Evolutionary conservation across 1,284 basidiomycete genomes (phyloP), one percentile per base, ranked within the genome.

Genomic region (Rhodotorula sp.): DNA sequence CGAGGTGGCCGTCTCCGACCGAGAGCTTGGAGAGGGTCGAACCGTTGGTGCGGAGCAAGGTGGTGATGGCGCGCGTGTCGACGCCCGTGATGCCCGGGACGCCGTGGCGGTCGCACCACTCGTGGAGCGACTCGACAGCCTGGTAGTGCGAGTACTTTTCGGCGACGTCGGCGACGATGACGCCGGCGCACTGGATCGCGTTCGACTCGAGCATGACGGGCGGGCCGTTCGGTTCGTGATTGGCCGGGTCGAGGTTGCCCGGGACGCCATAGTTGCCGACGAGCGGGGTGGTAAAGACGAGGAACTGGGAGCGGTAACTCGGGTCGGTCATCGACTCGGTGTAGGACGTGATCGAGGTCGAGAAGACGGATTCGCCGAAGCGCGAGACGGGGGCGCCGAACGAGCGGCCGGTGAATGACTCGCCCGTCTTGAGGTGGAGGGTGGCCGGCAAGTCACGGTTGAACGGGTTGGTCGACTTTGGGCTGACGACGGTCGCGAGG

Each of bases 301-400:
- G 87, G 78, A 99, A 93, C 84, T 99, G 97, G 66, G 93, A 91
- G 51, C 93, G 91, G 84, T 99, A 99, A 15, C 97, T 99, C 10
- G 96, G 96, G 81, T 99, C 96, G 60, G 96, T 99, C 93, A 99
- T 97, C 21, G 94, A 97, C 84, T 99, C 97, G 67, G 95, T 98
- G 83, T 99, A 99, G 67, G 93, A 97, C 12, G 97, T 99, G 82
- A 99, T 99, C 65, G 93, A 95, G 49, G 96, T 99, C 34, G 93
- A 96, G 83, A 99, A 99, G 46, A 99, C 96, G 4, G 96, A 97
- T 85, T 99, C 96, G 73, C 97, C 97, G 83, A 88, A 99, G 70
- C 90, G 88, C 79, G 91, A 94, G 79, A 87, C 89, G 59, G 90
- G 89, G 31, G 92, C 90, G 74, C 96, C 96, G 81, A 99, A 99